Evolutionary conservation across 768 basidiomycete genomes (phyloP).

Genomic region (Amanita phalloides): DNA sequence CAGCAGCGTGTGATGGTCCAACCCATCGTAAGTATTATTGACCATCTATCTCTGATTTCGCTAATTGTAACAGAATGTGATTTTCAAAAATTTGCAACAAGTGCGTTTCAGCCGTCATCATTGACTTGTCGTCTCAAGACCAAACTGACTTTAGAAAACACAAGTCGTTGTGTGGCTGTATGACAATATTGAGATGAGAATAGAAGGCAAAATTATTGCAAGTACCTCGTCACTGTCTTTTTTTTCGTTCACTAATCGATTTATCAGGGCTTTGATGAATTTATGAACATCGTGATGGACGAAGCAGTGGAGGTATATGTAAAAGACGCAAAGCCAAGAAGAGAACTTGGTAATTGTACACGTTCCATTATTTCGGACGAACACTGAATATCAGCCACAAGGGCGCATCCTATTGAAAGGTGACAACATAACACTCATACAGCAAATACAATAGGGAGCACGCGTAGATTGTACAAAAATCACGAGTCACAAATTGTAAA

Average conservation of each 20-base stretch:
- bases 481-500: conserved; percentile 64
- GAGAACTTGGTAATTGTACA: conserved; percentile 60
- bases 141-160: conserved; percentile 41
- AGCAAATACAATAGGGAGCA: conserved; percentile 30
- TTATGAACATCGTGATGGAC: conserved; percentile 97
- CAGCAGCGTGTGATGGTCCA: conserved; percentile 98
- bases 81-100: conserved; percentile 95
- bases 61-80: conserved; percentile 61
- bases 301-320: conserved; percentile 89
- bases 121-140: conserved; percentile 4
- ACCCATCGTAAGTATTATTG: conserved; percentile 73
- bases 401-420: conserved; percentile 95
- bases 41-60: neutral
- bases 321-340: conserved; percentile 77
- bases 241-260: conserved; percentile 5
- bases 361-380: conserved; percentile 4
- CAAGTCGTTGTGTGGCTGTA: conserved; percentile 93
- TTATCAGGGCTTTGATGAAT: conserved; percentile 92
- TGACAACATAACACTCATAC: conserved; percentile 97
- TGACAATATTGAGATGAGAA: conserved; percentile 93
- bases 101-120: conserved; percentile 21
- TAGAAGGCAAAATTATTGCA: conserved; percentile 94
- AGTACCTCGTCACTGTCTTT: conserved; percentile 22
- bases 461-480: neutral
- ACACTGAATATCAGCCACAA: conserved; percentile 18